phyloP scores from a whole-genome alignment of 2,329 filamentous ascomycete genomes.

The Celoporthe dispersa region DNA sequence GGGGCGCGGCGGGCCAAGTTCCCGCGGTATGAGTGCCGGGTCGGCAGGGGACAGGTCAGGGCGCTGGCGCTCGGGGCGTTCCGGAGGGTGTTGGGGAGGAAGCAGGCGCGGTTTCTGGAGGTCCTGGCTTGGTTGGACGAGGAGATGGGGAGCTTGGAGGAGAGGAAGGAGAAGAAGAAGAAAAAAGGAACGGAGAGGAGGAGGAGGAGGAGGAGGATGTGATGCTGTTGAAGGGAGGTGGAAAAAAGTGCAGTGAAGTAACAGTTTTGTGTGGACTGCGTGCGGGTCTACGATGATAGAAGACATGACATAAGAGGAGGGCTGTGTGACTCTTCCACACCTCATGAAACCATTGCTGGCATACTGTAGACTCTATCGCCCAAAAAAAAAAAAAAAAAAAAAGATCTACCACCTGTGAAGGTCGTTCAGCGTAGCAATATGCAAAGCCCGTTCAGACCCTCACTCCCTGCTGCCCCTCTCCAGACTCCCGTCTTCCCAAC shows the following conservation, averaged over 20 bases:
- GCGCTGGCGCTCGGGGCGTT: constrained; percentile 76
- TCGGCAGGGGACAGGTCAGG: constrained; percentile 62
- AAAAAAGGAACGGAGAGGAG: background rate
- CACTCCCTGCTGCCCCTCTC: background rate
- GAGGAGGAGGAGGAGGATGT: background rate
- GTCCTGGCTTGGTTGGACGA: constrained; percentile 71
- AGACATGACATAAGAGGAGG: background rate
- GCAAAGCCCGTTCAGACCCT: background rate
- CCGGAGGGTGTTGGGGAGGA: constrained; percentile 65
- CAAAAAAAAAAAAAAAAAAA: too few species aligned
- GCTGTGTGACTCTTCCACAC: background rate
- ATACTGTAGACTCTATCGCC: background rate
- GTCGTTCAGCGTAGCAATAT: background rate
- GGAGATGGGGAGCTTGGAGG: constrained; percentile 47
- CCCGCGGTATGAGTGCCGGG: constrained; percentile 59
- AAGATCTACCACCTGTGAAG: background rate
- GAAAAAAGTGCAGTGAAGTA: background rate
- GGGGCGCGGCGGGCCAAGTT: constrained; percentile 49
- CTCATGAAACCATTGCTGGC: background rate
- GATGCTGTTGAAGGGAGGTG: background rate
- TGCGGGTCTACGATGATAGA: background rate
- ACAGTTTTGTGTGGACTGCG: background rate
- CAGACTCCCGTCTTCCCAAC: background rate
- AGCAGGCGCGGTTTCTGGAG: constrained; percentile 69
- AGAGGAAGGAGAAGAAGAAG: background rate